Evolutionary conservation across 1,284 basidiomycete species (phyloP), one percentile per base, ranked within the genome.

Genomic region (Puccinia novopanici): DNA sequence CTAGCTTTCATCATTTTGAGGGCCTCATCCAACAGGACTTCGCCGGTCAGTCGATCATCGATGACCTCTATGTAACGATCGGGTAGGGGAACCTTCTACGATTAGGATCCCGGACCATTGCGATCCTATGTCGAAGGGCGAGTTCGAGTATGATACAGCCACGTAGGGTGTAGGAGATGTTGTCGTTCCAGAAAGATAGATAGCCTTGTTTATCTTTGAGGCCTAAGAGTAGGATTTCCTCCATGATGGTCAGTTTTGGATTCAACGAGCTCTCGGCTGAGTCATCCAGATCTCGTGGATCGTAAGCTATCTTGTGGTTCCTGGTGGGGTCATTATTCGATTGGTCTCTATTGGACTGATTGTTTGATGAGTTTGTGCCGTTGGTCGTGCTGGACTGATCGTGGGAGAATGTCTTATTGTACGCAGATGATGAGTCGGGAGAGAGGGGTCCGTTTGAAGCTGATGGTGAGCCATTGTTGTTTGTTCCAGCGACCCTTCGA

Each of bases 131-230:
- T 61, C 95, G 90, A 19, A 98, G 89, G 0, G 95, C 94, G 79
- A 98, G 91, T 86, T 98, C 95, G 81, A 97, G 92, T 82, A 98
- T 89, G 84, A 98, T 97, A 86, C 95, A 97, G 3, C 95, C 95
- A 24, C 95, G 90, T 1, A 98, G 89, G 17, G 95, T 94, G 86
- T 98, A 98, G 0, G 94, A 96, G 83, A 97, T 98, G 87, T 96
- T 97, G 88, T 98, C 95, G 86, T 98, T 98, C 94, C 93, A 96
- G 86, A 97, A 96, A 0, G 93, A 95, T 24, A 96, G 90, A 86
- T 95, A 95, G 59, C 93, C 94, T 92, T 93, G 92, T 84, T 92
- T 92, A 87, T 95, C 94, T 85, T 95, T 95, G 74, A 94, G 87
- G 1, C 97, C 96, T 19, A 99, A 88, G 77, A 99, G 87, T 77